Evolutionary conservation across 805 yeast genomes (phyloP).

Genomic region (Babjeviella inositovora): DNA sequence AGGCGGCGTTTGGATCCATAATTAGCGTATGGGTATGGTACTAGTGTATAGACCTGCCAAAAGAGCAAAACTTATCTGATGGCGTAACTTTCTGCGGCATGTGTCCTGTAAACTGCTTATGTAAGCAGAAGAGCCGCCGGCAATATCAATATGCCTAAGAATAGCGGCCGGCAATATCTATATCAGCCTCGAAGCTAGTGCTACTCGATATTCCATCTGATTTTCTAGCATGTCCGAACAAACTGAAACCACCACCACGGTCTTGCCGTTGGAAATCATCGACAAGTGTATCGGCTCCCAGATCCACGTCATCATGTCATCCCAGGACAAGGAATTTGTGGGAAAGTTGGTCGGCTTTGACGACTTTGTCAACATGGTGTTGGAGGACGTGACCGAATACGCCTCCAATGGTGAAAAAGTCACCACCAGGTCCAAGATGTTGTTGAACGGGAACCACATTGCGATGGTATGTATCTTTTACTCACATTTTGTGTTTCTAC

Average conservation of each 20-base stretch:
- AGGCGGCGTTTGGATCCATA: constrained; percentile 25
- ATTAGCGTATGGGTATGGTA: constrained; percentile 2
- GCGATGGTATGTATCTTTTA: constrained; percentile 33
- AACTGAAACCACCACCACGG: constrained; percentile 3
- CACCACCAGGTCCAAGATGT: constrained; percentile 37
- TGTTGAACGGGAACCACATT: constrained; percentile 57
- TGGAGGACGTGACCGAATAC: constrained; percentile 63
- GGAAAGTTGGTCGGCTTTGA: constrained; percentile 89
- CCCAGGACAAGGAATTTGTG: constrained; percentile 55
- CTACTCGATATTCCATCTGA: too few relatives aligned
- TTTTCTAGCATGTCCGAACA: background rate
- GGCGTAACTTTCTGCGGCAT: too few relatives aligned
- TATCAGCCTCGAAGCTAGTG: too few relatives aligned
- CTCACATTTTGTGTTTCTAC: constrained; percentile 1
- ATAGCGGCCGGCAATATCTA: too few relatives aligned
- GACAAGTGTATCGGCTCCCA: constrained; percentile 76
- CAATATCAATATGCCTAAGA: too few relatives aligned
- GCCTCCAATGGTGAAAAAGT: constrained; percentile 23
- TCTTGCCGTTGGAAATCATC: constrained; percentile 70
- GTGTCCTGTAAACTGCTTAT: too few relatives aligned
- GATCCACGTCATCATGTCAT: constrained; percentile 55
- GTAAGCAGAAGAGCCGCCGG: too few relatives aligned
- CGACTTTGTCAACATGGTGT: constrained; percentile 84
- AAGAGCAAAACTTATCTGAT: too few relatives aligned
- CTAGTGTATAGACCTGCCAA: constrained; percentile 1